Conservation (phyloP, 768 basidiomycete genomes). For the Leccinum rimulosum region DNA sequence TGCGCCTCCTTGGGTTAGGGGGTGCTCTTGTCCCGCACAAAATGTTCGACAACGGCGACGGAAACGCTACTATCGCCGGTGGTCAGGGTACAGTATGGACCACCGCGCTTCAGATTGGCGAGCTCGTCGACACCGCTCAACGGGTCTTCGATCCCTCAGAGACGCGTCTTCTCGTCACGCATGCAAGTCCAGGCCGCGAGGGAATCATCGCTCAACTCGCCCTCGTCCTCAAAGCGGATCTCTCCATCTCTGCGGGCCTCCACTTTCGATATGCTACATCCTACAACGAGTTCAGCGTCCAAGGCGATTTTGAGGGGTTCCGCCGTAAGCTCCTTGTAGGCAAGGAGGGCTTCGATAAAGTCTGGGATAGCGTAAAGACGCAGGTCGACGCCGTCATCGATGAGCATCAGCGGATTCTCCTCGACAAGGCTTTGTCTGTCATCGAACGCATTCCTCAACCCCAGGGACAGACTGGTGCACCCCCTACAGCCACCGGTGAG, state of each 20-base stretch:
- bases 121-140: conserved; percentile 96
- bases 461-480: conserved; percentile 36
- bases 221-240: conserved; percentile 88
- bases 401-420: conserved; percentile 80
- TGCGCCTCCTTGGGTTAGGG: conserved; percentile 93
- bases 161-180: conserved; percentile 90
- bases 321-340: conserved; percentile 74
- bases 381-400: conserved; percentile 93
- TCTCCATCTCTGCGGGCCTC: conserved; percentile 90
- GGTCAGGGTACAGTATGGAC: conserved; percentile 99
- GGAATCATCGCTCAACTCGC: conserved; percentile 90
- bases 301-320: conserved; percentile 85
- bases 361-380: conserved; percentile 92
- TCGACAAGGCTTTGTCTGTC: conserved; percentile 87
- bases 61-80: conserved; percentile 94
- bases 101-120: conserved; percentile 94
- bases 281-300: conserved; percentile 96
- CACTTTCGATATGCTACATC: conserved; percentile 97
- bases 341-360: conserved; percentile 81
- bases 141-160: conserved; percentile 90
- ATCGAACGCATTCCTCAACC: conserved; percentile 73
- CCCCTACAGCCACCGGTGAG: conserved; percentile 60
- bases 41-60: conserved; percentile 92
- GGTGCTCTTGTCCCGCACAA: conserved; percentile 95
- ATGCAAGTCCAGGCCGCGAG: conserved; percentile 90